These are phyloP conservation scores for Phytophthora sansomeana DNA, from an alignment of 352 stramenopile species.

Conservation along the genomic window DNA sequence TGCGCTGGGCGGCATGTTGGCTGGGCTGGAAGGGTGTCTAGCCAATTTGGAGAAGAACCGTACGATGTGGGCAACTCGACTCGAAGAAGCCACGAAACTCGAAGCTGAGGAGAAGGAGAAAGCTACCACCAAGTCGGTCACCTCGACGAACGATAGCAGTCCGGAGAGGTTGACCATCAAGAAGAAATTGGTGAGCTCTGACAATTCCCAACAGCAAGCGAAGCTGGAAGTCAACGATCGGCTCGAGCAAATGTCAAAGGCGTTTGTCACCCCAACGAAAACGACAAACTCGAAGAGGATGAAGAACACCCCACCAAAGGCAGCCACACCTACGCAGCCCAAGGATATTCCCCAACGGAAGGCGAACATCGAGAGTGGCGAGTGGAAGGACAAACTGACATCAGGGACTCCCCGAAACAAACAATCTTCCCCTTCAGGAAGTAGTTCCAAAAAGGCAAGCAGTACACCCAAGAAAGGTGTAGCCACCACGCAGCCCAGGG, in stretches of 20 bases:
- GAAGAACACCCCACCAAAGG: background rate
- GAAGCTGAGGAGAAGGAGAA: constrained; percentile 27
- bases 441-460: constrained; percentile 10
- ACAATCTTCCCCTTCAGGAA: background rate
- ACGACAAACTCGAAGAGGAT: background rate
- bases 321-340: constrained; percentile 1
- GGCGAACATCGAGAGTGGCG: background rate
- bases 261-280: constrained; percentile 30
- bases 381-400: background rate
- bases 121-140: background rate
- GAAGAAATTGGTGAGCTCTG: constrained; percentile 12
- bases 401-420: background rate
- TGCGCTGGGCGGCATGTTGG: constrained; percentile 69
- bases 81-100: constrained; percentile 35
- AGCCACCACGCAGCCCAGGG: constrained; percentile 14
- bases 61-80: constrained; percentile 58
- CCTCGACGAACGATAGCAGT: background rate
- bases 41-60: constrained; percentile 77
- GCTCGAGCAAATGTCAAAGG: background rate
- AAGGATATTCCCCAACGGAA: constrained; percentile 7
- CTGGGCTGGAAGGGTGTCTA: constrained; percentile 64
- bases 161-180: constrained; percentile 25
- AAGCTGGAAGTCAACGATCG: background rate
- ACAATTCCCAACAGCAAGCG: background rate
- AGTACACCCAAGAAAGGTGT: constrained; percentile 1